Evolutionary conservation across 2,329 filamentous ascomycete species (phyloP), one percentile per base, ranked within the genome.

Genomic region (Aschersonia sp.): DNA sequence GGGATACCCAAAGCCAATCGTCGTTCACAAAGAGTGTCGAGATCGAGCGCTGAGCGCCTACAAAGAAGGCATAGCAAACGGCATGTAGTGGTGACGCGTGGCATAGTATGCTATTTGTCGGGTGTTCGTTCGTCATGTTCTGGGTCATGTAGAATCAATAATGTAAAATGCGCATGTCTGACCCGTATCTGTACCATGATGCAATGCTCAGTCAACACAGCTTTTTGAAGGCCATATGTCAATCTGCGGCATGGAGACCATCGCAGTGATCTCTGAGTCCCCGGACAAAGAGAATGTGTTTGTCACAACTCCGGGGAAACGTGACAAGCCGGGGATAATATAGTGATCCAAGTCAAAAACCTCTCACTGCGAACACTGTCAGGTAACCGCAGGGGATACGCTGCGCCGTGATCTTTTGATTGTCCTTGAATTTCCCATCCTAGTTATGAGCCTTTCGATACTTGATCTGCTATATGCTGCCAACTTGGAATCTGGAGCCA

Each of bases 1-100:
- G 6, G 83, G 83, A 0, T 94, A 95, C 59, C 87, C 87, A 0
- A 68, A 71, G 61, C 77, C 77, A 7, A 81, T 90, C 53, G 84
- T 94, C 1, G 74, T 83, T 41, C 88, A 94, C 61, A 83, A 81
- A 57, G 69, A 68, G 10, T 75, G 76, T 46, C 74, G 87, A 49
- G 78, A 84, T 46, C 72, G 76, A 53, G 83, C 83, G 31, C 64
- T 92, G 59, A 67, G 64, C 47, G 76, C 77, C 54, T 94, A 88
- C 61, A 90, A 89, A 62, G 69, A 69, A 42, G 65, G 61, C 1
- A 54, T 65, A 9, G 57, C 55, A 12, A 61, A 54, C 22, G 61
- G 53, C 50, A 62, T 52, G 51, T 57, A 48, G 52, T 10, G 41
- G 35, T 41, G 39, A 47, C 14, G 43, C 11, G 45, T 54, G 29